Conservation (phyloP, 768 basidiomycete species). For the Lactarius trivialis region DNA sequence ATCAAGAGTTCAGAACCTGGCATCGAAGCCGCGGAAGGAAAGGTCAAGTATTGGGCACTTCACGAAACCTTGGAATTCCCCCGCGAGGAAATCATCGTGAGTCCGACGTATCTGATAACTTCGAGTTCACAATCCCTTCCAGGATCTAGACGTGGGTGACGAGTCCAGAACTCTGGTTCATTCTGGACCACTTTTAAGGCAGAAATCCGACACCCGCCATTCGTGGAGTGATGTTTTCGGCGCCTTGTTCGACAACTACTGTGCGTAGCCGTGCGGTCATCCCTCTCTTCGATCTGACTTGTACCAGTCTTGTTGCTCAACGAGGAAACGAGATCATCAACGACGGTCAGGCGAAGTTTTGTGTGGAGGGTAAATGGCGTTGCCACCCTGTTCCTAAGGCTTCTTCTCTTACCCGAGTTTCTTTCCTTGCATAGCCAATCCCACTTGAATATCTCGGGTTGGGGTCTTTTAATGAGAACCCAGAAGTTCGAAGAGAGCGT, state of each 20-base stretch:
- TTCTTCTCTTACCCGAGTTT: slow-evolving; percentile 11
- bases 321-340: slow-evolving; percentile 50
- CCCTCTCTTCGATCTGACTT: slow-evolving; percentile 8
- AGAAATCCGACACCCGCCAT: slow-evolving; percentile 58
- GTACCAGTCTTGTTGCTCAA: slow-evolving; percentile 54
- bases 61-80: slow-evolving; percentile 69
- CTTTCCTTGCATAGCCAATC: slow-evolving; percentile 50
- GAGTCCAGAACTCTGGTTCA: slow-evolving; percentile 68
- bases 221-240: slow-evolving; percentile 66
- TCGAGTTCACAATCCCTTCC: slow-evolving; percentile 10
- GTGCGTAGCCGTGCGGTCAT: slow-evolving; percentile 37
- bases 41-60: slow-evolving; percentile 81
- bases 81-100: slow-evolving; percentile 76
- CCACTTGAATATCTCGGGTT: slow-evolving; percentile 74
- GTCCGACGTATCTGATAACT: slow-evolving; percentile 24
- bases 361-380: slow-evolving; percentile 53
- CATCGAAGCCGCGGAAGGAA: slow-evolving; percentile 84
- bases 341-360: slow-evolving; percentile 44
- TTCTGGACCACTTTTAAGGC: slow-evolving; percentile 53
- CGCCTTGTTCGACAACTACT: slow-evolving; percentile 69
- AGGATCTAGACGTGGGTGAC: slow-evolving; percentile 82
- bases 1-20: slow-evolving; percentile 86
- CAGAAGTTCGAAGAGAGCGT: slow-evolving; percentile 60
- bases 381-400: neutral
- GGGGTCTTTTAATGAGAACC: slow-evolving; percentile 50